Percentiles rank a stretch among this genome's conserved stretches.
Evolutionary conservation across 345 rosid genomes (phyloP).

Genomic region (Psidium guajava): DNA sequence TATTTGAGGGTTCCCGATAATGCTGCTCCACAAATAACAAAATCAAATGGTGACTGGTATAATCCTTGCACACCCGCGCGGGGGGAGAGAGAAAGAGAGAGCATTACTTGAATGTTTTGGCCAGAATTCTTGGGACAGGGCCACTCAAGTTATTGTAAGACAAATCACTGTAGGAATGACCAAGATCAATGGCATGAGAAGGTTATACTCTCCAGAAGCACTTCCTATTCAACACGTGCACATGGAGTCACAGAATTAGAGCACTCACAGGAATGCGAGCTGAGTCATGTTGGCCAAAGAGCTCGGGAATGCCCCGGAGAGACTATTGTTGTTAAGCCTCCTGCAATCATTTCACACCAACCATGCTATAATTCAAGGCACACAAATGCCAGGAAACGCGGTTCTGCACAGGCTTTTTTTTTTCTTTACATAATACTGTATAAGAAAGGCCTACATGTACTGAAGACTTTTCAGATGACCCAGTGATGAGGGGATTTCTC

Average conservation of each 20-base stretch:
- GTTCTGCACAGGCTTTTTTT: background rate
- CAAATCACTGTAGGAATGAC: slow-evolving; percentile 53
- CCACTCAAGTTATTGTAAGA: slow-evolving; percentile 90
- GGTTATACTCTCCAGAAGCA: background rate
- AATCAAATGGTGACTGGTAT: background rate
- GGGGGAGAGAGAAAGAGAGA: background rate
- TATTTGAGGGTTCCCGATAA: slow-evolving; percentile 77
- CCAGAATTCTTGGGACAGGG: slow-evolving; percentile 76
- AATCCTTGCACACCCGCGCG: background rate
- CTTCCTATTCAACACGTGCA: background rate
- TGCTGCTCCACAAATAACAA: slow-evolving; percentile 31
- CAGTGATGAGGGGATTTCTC: slow-evolving; percentile 55
- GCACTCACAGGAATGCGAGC: slow-evolving; percentile 76
- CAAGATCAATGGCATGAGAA: background rate
- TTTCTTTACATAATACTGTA: background rate
- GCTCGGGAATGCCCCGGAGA: slow-evolving; percentile 56
- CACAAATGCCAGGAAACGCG: background rate
- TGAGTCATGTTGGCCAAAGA: slow-evolving; percentile 80
- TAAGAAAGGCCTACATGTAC: slow-evolving; percentile 52
- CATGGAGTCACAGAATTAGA: background rate
- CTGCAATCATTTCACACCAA: slow-evolving; percentile 21
- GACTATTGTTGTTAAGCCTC: slow-evolving; percentile 90
- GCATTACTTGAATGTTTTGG: slow-evolving; percentile 81
- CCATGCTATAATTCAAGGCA: background rate
- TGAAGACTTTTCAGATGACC: slow-evolving; percentile 59